Conservation (phyloP, 2,329 filamentous ascomycete species). For the Fusarium sp. region DNA sequence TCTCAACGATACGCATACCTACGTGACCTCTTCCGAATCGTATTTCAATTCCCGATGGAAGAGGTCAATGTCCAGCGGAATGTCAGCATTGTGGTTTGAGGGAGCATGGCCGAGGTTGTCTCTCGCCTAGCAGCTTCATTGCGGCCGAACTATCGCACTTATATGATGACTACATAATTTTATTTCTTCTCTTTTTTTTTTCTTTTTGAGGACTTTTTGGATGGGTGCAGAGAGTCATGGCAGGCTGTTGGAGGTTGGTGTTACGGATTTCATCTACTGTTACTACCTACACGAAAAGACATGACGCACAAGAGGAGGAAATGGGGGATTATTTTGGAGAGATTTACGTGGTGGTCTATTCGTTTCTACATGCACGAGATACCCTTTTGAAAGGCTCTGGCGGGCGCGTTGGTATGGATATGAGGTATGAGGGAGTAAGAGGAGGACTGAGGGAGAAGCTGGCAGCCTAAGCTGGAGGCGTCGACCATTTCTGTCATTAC, state of each 20-base stretch:
- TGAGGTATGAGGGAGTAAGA: neutral
- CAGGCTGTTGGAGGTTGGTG: slow-evolving; percentile 7
- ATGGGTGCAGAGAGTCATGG: slow-evolving; percentile 19
- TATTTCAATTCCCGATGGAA: slow-evolving; percentile 86
- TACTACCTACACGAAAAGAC: slow-evolving; percentile 17
- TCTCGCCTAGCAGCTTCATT: neutral
- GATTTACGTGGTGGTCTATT: slow-evolving; percentile 38
- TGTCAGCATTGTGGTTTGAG: slow-evolving; percentile 66
- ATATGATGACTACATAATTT: slow-evolving; percentile 25
- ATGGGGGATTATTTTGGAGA: slow-evolving; percentile 23
- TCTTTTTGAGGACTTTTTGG: slow-evolving; percentile 2
- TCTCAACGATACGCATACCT: slow-evolving; percentile 79
- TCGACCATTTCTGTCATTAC: slow-evolving; percentile 3
- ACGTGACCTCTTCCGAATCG: slow-evolving; percentile 82
- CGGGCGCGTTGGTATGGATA: slow-evolving; percentile 20
- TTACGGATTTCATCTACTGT: slow-evolving; percentile 4
- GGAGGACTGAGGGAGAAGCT: neutral
- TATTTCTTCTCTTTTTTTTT: slow-evolving; percentile 19
- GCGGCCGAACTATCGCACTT: neutral
- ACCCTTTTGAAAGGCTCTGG: slow-evolving; percentile 41
- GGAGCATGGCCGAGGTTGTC: neutral
- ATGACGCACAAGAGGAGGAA: slow-evolving; percentile 17
- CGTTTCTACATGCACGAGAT: slow-evolving; percentile 45
- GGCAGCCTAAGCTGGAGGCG: neutral
- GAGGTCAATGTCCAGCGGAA: slow-evolving; percentile 77